Percentiles rank a stretch among this genome's conserved stretches.
Evolutionary conservation across 2,329 filamentous ascomycete genomes (phyloP).

Genomic region (Cladophialophora bantiana): DNA sequence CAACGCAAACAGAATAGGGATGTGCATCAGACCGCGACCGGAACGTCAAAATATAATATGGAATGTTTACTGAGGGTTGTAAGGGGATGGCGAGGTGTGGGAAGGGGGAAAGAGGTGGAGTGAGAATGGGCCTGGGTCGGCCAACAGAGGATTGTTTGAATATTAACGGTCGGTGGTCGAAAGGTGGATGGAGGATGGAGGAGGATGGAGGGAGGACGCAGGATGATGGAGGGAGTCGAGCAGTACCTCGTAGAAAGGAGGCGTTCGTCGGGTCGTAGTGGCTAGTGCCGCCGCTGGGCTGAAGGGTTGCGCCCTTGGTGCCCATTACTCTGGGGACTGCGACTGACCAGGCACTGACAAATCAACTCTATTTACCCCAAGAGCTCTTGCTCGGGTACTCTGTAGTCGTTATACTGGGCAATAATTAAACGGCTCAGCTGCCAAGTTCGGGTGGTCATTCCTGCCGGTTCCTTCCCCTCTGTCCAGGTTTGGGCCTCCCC

Average conservation of each 20-base stretch:
- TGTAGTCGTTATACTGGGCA: background rate
- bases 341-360: slow-evolving; percentile 3
- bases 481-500: background rate
- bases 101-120: background rate
- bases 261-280: slow-evolving; percentile 6
- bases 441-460: background rate
- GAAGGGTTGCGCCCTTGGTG: background rate
- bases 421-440: background rate
- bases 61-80: slow-evolving; percentile 3
- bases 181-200: background rate
- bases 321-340: background rate
- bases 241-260: slow-evolving; percentile 6
- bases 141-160: background rate
- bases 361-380: background rate
- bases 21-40: slow-evolving; percentile 3
- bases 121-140: slow-evolving; percentile 4
- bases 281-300: background rate
- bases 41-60: slow-evolving; percentile 7
- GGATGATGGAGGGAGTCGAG: background rate
- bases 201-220: background rate
- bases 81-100: slow-evolving; percentile 6
- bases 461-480: background rate
- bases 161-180: background rate
- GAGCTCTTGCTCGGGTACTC: background rate
- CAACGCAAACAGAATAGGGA: slow-evolving; percentile 10